Percentiles rank a stretch among this genome's conserved stretches.
phyloP scores from a whole-genome alignment of 2,329 filamentous ascomycete species.

The Scedosporium minutisporum region DNA sequence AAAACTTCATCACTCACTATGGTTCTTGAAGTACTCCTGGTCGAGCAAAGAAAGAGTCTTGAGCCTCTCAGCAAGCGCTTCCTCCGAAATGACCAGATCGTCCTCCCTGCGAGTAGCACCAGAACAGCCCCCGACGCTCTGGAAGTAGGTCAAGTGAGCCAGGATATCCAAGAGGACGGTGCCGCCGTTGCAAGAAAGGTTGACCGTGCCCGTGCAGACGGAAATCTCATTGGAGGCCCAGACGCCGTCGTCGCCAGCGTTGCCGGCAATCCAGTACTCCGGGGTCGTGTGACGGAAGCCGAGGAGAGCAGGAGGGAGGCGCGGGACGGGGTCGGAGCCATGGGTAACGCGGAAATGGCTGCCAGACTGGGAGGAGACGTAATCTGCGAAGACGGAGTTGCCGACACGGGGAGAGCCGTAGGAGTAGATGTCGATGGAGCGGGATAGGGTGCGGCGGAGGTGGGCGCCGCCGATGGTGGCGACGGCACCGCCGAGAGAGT shows the following conservation, averaged over 20 bases:
- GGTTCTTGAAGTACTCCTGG: slow-evolving; percentile 17
- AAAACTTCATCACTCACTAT: not conserved
- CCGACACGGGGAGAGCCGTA: slow-evolving; percentile 60
- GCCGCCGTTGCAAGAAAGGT: slow-evolving; percentile 40
- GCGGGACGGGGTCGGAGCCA: slow-evolving; percentile 55
- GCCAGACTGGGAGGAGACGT: slow-evolving; percentile 42
- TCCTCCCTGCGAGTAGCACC: slow-evolving; percentile 8
- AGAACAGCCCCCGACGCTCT: slow-evolving; percentile 29
- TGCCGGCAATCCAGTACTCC: slow-evolving; percentile 53
- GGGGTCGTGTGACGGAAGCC: slow-evolving; percentile 58
- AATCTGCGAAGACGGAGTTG: slow-evolving; percentile 43
- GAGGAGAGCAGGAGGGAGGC: slow-evolving; percentile 51
- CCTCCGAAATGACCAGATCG: slow-evolving; percentile 18
- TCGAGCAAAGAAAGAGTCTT: slow-evolving; percentile 26
- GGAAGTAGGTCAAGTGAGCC: slow-evolving; percentile 42
- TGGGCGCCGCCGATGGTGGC: slow-evolving; percentile 49
- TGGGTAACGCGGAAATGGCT: slow-evolving; percentile 58
- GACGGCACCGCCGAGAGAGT: slow-evolving; percentile 59
- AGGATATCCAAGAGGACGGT: slow-evolving; percentile 31
- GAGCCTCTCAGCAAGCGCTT: slow-evolving; percentile 28
- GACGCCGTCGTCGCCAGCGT: slow-evolving; percentile 22
- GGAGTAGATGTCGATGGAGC: slow-evolving; percentile 47
- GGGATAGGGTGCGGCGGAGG: slow-evolving; percentile 37
- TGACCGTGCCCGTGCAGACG: slow-evolving; percentile 39
- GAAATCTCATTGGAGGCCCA: slow-evolving; percentile 31